Evolutionary conservation across 2,329 filamentous ascomycete species (phyloP), one percentile per base, ranked within the genome.

Genomic region (Ophiostoma angusticollis): DNA sequence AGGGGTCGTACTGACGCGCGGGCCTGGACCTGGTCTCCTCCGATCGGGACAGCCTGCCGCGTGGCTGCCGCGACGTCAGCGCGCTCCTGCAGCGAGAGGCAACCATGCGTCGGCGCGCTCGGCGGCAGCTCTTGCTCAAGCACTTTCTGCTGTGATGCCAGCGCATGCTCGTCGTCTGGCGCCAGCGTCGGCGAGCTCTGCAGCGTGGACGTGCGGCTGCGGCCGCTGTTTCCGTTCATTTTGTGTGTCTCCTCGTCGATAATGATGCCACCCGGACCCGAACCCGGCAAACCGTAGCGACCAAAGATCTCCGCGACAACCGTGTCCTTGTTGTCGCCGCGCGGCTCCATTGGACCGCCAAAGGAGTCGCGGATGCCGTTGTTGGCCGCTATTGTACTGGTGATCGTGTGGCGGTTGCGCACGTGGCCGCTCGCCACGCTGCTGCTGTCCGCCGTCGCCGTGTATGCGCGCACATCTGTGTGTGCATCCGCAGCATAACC

Each of bases 281-380:
- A n/a, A n/a, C n/a, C n/a, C n/a, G n/a, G n/a, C n/a, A n/a, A n/a
- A n/a, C n/a, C n/a, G n/a, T n/a, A n/a, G n/a, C n/a, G n/a, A n/a
- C n/a, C n/a, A n/a, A n/a, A n/a, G n/a, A n/a, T n/a, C n/a, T n/a
- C n/a, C n/a, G n/a, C n/a, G n/a, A n/a, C n/a, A n/a, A 16, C 16
- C 7, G 21, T 11, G 22, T 9, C 12, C 14, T 18, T 13, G 11
- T 6, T 24, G 14, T 32, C n/a, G n/a, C n/a, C n/a, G n/a, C n/a
- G n/a, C n/a, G n/a, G n/a, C n/a, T n/a, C n/a, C n/a, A n/a, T 29
- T 12, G 17, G 21, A 2, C 19, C 38, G 29, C 40, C 40, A 41
- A 43, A 45, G 11, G 43, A 41, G 7, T 27, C 18, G 9, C 40
- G 40, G 11, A 39, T 40, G 24, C 38, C 39, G 29, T 37, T 41